phyloP scores from a whole-genome alignment of 495 filamentous ascomycete genomes.

The Haplographium delicatum region DNA sequence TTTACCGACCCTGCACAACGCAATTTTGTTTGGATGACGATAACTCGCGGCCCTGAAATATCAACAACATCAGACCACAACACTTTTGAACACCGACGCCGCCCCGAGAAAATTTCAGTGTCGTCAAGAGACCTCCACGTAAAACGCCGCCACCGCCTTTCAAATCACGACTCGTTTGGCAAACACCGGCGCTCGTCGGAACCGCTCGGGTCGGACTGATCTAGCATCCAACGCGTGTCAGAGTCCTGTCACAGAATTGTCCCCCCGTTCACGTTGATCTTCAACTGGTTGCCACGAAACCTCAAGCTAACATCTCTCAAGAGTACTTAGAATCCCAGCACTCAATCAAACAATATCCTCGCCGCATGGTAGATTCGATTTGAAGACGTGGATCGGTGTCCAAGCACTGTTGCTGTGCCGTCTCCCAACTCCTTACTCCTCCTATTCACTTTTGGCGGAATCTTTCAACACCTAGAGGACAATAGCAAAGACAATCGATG shows the following conservation, averaged over 20 bases:
- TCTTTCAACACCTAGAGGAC: constrained; percentile 11
- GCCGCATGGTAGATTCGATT: constrained; percentile 23
- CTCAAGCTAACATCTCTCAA: constrained; percentile 10
- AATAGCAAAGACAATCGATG: constrained; percentile 14
- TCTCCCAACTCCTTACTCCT: neutral
- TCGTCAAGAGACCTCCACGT: neutral
- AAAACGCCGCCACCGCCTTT: neutral
- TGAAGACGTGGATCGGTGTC: constrained; percentile 22
- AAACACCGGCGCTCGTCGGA: too few species aligned
- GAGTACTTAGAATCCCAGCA: constrained; percentile 9
- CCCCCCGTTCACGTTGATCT: neutral
- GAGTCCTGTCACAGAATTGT: constrained; percentile 10
- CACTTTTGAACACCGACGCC: neutral
- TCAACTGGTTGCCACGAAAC: too few species aligned
- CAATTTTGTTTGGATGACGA: constrained; percentile 1
- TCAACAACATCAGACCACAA: neutral
- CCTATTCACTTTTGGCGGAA: constrained; percentile 5
- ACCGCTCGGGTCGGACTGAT: too few species aligned
- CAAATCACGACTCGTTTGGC: neutral
- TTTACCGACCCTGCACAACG: neutral
- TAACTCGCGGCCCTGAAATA: neutral
- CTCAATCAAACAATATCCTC: constrained; percentile 6
- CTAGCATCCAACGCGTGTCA: too few species aligned
- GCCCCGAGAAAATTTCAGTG: neutral
- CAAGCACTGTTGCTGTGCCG: constrained; percentile 19